These are phyloP conservation scores for Chondrostereum purpureum DNA, from an alignment of 1,284 basidiomycete genomes.

Conservation along the genomic window DNA sequence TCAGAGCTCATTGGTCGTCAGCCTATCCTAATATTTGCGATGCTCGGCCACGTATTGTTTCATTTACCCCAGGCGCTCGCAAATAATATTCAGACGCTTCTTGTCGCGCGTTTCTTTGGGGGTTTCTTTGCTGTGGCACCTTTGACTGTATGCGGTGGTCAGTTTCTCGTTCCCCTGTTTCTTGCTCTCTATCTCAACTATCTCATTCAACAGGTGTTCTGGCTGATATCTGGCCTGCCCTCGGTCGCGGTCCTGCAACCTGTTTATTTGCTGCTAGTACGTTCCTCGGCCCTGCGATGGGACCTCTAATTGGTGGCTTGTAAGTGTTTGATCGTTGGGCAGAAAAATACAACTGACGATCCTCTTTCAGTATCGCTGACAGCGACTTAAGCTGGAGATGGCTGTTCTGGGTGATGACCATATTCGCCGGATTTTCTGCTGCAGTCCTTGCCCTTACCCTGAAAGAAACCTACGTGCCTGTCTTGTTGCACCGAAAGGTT, in stretches of 20 bases:
- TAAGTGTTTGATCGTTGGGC: conserved; percentile 27
- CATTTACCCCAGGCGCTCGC: conserved; percentile 61
- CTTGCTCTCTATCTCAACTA: neutral
- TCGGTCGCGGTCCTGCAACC: conserved; percentile 51
- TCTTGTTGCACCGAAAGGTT: conserved; percentile 24
- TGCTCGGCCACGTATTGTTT: conserved; percentile 50
- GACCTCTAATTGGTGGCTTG: conserved; percentile 52
- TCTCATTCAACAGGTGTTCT: conserved; percentile 35
- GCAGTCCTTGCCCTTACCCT: conserved; percentile 20
- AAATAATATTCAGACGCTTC: conserved; percentile 54
- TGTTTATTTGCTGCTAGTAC: conserved; percentile 57
- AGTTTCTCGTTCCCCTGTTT: conserved; percentile 15
- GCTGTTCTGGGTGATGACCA: conserved; percentile 63
- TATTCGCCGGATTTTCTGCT: conserved; percentile 24
- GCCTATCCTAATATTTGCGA: conserved; percentile 45
- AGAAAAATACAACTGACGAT: conserved; percentile 13
- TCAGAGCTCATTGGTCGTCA: conserved; percentile 60
- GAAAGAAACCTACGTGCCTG: conserved; percentile 35
- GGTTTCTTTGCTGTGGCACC: conserved; percentile 67
- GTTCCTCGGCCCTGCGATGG: conserved; percentile 62
- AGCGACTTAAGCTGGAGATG: conserved; percentile 46
- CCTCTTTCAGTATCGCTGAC: conserved; percentile 32
- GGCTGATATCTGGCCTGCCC: conserved; percentile 60
- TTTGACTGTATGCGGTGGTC: conserved; percentile 54
- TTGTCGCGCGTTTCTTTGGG: conserved; percentile 58